A percentile compares a stretch with the other conserved stretches of the same genome.
These are phyloP conservation scores for Usnea hakonensis DNA, from an alignment of 495 filamentous ascomycete species.

Conservation along the genomic window DNA sequence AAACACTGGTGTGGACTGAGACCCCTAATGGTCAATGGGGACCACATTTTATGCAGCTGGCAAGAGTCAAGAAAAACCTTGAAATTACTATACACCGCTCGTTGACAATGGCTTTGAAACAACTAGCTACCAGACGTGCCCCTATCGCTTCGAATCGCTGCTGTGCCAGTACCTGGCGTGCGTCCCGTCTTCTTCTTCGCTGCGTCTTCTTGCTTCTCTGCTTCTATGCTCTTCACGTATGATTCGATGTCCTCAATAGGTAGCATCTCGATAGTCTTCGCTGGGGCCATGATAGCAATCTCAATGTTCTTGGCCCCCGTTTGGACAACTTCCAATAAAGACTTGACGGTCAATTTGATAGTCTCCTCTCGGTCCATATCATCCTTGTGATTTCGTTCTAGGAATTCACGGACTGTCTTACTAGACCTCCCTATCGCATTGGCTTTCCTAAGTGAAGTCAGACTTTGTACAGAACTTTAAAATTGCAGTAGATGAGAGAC, in stretches of 20 bases:
- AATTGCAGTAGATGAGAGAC: constrained; percentile 24
- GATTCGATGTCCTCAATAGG: constrained; percentile 89
- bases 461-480: background rate
- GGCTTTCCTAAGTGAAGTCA: constrained; percentile 67
- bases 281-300: constrained; percentile 97
- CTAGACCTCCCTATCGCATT: constrained; percentile 96
- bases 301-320: constrained; percentile 99
- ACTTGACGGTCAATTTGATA: constrained; percentile 97
- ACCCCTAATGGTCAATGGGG: background rate
- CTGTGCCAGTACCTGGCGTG: constrained; percentile 64
- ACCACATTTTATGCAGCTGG: background rate
- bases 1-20: background rate
- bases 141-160: constrained; percentile 60
- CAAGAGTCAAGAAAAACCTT: constrained; percentile 25
- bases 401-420: constrained; percentile 97
- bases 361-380: constrained; percentile 94
- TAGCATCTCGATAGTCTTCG: constrained; percentile 85
- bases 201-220: constrained; percentile 97
- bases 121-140: constrained; percentile 33
- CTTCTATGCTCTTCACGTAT: constrained; percentile 97
- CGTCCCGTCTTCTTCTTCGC: constrained; percentile 89
- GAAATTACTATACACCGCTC: constrained; percentile 17
- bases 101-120: constrained; percentile 18
- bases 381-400: constrained; percentile 95
- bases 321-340: constrained; percentile 93